Conservation (phyloP, 768 basidiomycete species). For the Coprinopsis strossmayeri region DNA sequence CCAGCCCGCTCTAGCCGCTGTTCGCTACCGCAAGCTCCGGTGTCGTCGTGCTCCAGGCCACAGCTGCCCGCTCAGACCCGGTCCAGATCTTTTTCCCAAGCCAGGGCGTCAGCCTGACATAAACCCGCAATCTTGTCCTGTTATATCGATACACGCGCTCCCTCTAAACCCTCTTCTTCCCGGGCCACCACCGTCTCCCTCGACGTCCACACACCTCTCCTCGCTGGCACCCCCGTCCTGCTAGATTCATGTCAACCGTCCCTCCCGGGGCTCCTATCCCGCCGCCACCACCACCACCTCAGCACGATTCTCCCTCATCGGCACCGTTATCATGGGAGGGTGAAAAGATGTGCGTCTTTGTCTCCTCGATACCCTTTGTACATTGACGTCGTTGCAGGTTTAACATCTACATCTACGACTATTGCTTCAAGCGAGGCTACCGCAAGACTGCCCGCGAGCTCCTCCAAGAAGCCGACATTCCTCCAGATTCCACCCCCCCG, state of each 20-base stretch:
- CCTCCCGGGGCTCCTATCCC: constrained; percentile 20
- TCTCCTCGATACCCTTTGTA: constrained; percentile 9
- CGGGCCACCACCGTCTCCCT: constrained; percentile 2
- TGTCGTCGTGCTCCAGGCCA: not conserved
- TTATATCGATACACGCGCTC: constrained; percentile 11
- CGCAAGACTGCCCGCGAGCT: constrained; percentile 66
- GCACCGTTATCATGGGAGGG: constrained; percentile 65
- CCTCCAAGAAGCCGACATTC: constrained; percentile 58
- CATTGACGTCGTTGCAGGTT: constrained; percentile 45
- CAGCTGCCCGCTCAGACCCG: not conserved
- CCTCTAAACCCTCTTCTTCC: constrained; percentile 5
- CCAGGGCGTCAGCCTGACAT: constrained; percentile 6
- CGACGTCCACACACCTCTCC: not conserved
- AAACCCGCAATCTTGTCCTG: constrained; percentile 13
- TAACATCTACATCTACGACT: constrained; percentile 86
- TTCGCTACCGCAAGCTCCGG: not conserved
- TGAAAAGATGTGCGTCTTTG: constrained; percentile 64
- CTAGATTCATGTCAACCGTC: too few relatives aligned
- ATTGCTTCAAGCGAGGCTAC: constrained; percentile 76
- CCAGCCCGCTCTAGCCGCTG: not conserved
- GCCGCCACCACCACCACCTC: constrained; percentile 16
- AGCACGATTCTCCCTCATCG: constrained; percentile 16
- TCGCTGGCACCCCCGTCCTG: too few relatives aligned
- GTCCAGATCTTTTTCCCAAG: constrained; percentile 13
- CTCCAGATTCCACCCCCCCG: constrained; percentile 57